These are phyloP conservation scores for Tanacetum coccineum DNA, from an alignment of 129 eudicot species.

Conservation along the genomic window DNA sequence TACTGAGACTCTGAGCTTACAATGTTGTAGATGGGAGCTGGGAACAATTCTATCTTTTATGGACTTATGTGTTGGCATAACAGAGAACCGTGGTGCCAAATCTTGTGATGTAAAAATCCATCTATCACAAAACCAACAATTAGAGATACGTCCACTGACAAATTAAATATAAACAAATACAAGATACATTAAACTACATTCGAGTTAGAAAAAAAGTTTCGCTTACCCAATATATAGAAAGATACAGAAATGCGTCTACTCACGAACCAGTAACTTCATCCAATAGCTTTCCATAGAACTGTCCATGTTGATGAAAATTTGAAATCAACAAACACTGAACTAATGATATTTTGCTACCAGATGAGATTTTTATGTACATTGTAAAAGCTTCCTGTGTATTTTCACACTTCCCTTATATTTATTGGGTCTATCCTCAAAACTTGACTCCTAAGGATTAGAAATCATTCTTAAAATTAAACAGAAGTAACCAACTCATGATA, in stretches of 20 bases:
- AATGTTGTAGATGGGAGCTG: too few relatives aligned
- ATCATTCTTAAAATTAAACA: too few relatives aligned
- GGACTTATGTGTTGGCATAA: constrained; percentile 74
- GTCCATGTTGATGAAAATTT: constrained; percentile 80
- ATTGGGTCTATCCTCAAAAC: too few relatives aligned
- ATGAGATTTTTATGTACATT: too few relatives aligned
- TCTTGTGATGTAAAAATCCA: constrained; percentile 95
- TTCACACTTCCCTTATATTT: too few relatives aligned
- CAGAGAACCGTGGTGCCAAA: constrained; percentile 77
- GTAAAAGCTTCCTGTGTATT: too few relatives aligned
- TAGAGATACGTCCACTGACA: too few relatives aligned
- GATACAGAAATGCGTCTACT: constrained; percentile 85
- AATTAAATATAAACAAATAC: constrained; percentile 7
- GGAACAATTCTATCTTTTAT: constrained; percentile 40
- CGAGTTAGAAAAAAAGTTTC: neutral
- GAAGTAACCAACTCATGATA: too few relatives aligned
- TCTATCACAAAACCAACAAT: constrained; percentile 30
- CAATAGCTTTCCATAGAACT: constrained; percentile 70
- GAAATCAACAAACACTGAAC: constrained; percentile 30
- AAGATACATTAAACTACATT: neutral
- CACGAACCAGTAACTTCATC: constrained; percentile 81
- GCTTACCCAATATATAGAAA: constrained; percentile 87
- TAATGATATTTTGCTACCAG: neutral
- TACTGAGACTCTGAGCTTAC: too few relatives aligned
- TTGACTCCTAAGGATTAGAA: too few relatives aligned